These are phyloP conservation scores for Aspergillus kassunensis DNA, from an alignment of 495 filamentous ascomycete species.

Conservation along the genomic window DNA sequence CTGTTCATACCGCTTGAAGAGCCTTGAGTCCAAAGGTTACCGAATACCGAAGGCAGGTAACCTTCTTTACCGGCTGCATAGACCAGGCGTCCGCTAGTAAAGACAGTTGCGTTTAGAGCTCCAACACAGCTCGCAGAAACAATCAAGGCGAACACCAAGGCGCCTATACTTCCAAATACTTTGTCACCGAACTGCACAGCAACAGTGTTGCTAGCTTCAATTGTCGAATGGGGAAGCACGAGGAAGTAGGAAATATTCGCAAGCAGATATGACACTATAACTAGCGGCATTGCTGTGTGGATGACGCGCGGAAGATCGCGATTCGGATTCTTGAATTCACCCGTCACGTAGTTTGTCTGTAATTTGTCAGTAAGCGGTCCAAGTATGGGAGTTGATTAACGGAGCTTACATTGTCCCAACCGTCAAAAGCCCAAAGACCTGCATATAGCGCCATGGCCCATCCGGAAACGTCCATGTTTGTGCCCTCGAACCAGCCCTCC, in stretches of 20 bases:
- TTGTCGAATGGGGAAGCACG: constrained; percentile 75
- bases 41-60: constrained; percentile 81
- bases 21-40: constrained; percentile 70
- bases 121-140: constrained; percentile 88
- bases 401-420: constrained; percentile 88
- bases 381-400: background rate
- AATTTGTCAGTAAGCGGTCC: constrained; percentile 7
- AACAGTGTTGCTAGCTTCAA: constrained; percentile 84
- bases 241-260: constrained; percentile 93
- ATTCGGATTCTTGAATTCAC: constrained; percentile 87
- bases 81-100: constrained; percentile 86
- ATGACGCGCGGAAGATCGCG: constrained; percentile 93
- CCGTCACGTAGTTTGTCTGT: constrained; percentile 94
- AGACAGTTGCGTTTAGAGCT: constrained; percentile 89
- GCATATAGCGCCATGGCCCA: constrained; percentile 94
- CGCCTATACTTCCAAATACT: constrained; percentile 81
- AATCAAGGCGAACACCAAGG: constrained; percentile 81
- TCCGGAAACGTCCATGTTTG: constrained; percentile 68
- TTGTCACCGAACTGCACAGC: constrained; percentile 89
- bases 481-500: constrained; percentile 85
- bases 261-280: constrained; percentile 84
- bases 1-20: constrained; percentile 34
- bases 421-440: constrained; percentile 96
- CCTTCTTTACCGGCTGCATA: constrained; percentile 95
- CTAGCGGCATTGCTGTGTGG: constrained; percentile 93